Conservation (phyloP, 352 stramenopile species). For the Saprolegnia diclina region DNA sequence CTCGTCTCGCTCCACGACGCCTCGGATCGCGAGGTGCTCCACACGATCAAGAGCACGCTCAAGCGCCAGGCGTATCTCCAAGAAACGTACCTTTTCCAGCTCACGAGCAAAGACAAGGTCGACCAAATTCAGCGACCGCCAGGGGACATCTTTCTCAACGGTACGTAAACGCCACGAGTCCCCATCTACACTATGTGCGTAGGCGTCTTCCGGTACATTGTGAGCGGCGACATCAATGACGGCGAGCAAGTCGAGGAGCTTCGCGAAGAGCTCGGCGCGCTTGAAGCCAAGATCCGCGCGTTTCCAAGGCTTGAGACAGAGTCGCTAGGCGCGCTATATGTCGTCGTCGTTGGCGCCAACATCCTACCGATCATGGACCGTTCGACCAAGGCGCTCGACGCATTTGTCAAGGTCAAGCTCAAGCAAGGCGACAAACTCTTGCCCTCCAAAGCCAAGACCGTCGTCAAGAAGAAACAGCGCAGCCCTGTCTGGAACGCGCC, state of each 20-base stretch:
- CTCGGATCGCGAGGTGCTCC: slow-evolving; percentile 34
- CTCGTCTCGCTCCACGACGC: slow-evolving; percentile 35
- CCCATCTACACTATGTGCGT: background rate
- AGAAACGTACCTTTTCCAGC: slow-evolving; percentile 51
- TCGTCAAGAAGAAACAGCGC: slow-evolving; percentile 53
- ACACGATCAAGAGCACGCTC: slow-evolving; percentile 29
- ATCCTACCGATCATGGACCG: slow-evolving; percentile 56
- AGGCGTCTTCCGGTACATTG: slow-evolving; percentile 55
- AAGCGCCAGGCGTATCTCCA: slow-evolving; percentile 39
- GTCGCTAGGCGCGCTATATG: slow-evolving; percentile 39
- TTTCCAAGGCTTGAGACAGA: slow-evolving; percentile 29
- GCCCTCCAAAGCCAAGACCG: slow-evolving; percentile 24
- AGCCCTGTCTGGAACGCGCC: slow-evolving; percentile 54
- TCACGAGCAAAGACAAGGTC: slow-evolving; percentile 36
- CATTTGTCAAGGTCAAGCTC: slow-evolving; percentile 49
- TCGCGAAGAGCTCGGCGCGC: slow-evolving; percentile 47
- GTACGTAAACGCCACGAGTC: background rate
- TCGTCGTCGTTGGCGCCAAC: slow-evolving; percentile 60
- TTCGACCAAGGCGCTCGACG: slow-evolving; percentile 47
- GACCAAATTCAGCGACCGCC: slow-evolving; percentile 32
- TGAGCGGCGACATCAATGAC: slow-evolving; percentile 61
- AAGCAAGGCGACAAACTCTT: slow-evolving; percentile 27
- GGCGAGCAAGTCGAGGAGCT: slow-evolving; percentile 67
- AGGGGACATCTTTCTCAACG: slow-evolving; percentile 63
- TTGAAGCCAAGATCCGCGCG: slow-evolving; percentile 42